A percentile compares a stretch with the other conserved stretches of the same genome.
phyloP scores from a whole-genome alignment of 495 filamentous ascomycete genomes.

The Aspergillus wentii region DNA sequence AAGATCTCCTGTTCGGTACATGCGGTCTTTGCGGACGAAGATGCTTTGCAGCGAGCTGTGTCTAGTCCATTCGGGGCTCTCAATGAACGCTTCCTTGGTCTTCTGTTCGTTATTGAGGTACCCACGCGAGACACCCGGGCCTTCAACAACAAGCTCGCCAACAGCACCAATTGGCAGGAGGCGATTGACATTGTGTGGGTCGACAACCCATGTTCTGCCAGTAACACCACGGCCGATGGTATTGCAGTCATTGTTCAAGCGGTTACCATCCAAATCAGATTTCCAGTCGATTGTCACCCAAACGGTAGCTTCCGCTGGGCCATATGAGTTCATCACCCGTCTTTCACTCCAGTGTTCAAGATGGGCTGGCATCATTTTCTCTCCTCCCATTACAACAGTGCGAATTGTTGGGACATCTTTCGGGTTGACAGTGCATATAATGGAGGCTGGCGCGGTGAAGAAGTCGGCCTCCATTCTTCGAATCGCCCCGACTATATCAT shows the following conservation, averaged over 20 bases:
- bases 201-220: conserved; percentile 58
- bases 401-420: conserved; percentile 38
- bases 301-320: conserved; percentile 50
- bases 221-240: neutral
- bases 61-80: conserved; percentile 32
- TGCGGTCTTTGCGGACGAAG: conserved; percentile 23
- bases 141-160: conserved; percentile 50
- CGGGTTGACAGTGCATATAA: conserved; percentile 45
- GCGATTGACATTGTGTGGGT: conserved; percentile 40
- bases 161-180: conserved; percentile 48
- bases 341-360: conserved; percentile 50
- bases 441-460: conserved; percentile 49
- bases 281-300: conserved; percentile 32
- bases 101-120: conserved; percentile 50
- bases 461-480: conserved; percentile 36
- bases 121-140: conserved; percentile 43
- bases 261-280: conserved; percentile 23
- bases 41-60: conserved; percentile 20
- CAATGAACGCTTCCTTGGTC: conserved; percentile 44
- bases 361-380: conserved; percentile 43
- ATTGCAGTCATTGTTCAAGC: conserved; percentile 46
- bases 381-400: conserved; percentile 40
- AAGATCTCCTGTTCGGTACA: conserved; percentile 49
- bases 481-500: conserved; percentile 25
- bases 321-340: conserved; percentile 52